Percentiles rank a stretch among this genome's conserved stretches.
phyloP scores from a whole-genome alignment of 73 alveolate species.

The Blepharisma stoltei region DNA sequence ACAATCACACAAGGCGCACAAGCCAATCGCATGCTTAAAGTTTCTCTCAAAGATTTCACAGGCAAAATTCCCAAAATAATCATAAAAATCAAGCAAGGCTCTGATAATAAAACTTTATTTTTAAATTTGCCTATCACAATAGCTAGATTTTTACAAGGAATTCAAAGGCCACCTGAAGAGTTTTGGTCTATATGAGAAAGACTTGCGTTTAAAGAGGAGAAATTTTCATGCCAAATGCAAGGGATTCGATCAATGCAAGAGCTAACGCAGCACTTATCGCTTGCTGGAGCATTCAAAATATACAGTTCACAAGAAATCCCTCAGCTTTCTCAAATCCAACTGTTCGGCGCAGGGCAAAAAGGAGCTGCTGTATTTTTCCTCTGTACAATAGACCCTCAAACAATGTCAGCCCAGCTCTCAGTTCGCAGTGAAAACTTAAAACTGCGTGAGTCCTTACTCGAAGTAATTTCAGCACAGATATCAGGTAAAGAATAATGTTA shows the following conservation, averaged over 20 bases:
- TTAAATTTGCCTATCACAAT: neutral
- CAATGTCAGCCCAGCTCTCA: no score
- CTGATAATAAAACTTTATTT: neutral
- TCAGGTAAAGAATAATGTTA: no score
- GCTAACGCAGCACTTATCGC: neutral
- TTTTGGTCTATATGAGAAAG: slow-evolving; percentile 7
- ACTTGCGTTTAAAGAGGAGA: slow-evolving; percentile 14
- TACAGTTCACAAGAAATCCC: neutral
- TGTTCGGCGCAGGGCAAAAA: slow-evolving; percentile 19
- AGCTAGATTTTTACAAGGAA: slow-evolving; percentile 15
- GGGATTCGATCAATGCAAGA: neutral
- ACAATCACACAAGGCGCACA: neutral
- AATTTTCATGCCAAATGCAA: neutral
- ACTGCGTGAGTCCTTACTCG: no score
- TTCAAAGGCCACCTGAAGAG: neutral
- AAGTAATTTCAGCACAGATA: no score
- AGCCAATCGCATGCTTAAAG: slow-evolving; percentile 20
- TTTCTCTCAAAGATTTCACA: neutral
- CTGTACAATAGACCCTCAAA: no score
- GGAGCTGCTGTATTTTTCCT: no score
- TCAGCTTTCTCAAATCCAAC: neutral
- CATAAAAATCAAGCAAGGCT: neutral
- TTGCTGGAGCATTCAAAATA: neutral
- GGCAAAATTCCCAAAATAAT: slow-evolving; percentile 4
- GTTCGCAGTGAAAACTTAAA: no score